These are phyloP conservation scores for Auricularia sp. DNA, from an alignment of 768 basidiomycete genomes.

Conservation along the genomic window DNA sequence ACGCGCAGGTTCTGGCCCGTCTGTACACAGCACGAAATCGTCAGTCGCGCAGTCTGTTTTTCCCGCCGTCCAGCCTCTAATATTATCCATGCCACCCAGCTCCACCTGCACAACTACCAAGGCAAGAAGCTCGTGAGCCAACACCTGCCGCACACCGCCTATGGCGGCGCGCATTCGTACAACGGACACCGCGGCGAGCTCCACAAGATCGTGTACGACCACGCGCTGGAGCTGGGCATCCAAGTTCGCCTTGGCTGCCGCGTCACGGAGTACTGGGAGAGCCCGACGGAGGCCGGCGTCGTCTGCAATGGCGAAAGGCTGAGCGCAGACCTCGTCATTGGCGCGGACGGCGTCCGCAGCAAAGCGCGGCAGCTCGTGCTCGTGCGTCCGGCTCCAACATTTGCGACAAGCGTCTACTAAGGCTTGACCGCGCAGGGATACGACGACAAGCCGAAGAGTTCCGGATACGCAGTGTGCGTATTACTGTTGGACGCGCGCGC, in stretches of 20 bases:
- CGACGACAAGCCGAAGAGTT: conserved; percentile 15
- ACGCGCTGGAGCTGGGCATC: conserved; percentile 15
- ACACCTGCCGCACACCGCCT: conserved; percentile 10
- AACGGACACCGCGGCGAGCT: conserved; percentile 22
- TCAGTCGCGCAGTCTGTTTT: not conserved
- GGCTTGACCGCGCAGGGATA: conserved; percentile 12
- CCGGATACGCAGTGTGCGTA: conserved; percentile 17
- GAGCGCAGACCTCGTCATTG: conserved; percentile 16
- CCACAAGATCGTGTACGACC: conserved; percentile 12
- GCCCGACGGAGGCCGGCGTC: conserved; percentile 10
- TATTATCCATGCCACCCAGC: not conserved
- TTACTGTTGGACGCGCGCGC: too few species aligned
- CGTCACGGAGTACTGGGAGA: conserved; percentile 15
- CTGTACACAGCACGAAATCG: conserved; percentile 11
- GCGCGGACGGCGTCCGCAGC: conserved; percentile 19
- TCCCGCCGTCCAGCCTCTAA: too few species aligned
- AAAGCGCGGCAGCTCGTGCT: conserved; percentile 10
- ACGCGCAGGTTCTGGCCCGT: conserved; percentile 14
- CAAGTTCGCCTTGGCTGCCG: conserved; percentile 14
- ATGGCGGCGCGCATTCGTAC: conserved; percentile 14
- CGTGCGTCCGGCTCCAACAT: conserved; percentile 12
- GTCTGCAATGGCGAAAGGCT: conserved; percentile 12
- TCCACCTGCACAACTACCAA: conserved; percentile 15
- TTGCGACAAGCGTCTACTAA: not conserved
- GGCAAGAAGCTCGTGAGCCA: conserved; percentile 16